Evolutionary conservation across 768 basidiomycete species (phyloP).

Genomic region (Tylopilus balloui): DNA sequence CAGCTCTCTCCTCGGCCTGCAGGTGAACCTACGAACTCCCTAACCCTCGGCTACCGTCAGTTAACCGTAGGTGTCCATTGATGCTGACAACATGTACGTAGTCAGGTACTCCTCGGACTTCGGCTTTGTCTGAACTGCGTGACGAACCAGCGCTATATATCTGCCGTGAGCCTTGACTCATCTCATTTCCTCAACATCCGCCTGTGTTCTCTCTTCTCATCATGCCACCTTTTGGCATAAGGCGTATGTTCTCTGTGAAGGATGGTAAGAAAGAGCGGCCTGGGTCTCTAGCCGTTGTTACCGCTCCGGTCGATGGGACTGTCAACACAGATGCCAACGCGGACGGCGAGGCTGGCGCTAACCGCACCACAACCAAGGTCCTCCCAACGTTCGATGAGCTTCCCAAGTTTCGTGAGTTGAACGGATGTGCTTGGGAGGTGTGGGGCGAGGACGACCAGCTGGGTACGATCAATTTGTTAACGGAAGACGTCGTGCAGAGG

Average conservation of each 20-base stretch:
- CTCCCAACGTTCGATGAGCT: constrained; percentile 48
- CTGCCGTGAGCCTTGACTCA: background rate
- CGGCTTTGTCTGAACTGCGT: background rate
- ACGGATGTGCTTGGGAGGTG: constrained; percentile 64
- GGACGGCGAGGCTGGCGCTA: background rate
- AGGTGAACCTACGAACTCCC: background rate
- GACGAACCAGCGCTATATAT: background rate
- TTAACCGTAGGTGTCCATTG: background rate
- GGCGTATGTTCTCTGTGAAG: constrained; percentile 13
- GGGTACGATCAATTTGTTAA: constrained; percentile 63
- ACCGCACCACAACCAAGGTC: constrained; percentile 25
- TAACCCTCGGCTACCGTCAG: background rate
- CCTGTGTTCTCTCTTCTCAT: background rate
- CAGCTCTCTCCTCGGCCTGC: background rate
- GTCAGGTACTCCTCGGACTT: background rate
- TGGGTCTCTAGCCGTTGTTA: background rate
- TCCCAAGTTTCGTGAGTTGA: constrained; percentile 37
- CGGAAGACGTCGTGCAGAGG: constrained; percentile 54
- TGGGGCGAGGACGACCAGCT: constrained; percentile 65
- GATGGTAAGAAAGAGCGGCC: constrained; percentile 9
- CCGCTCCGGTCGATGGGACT: background rate
- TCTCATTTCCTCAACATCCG: background rate
- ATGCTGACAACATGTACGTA: background rate
- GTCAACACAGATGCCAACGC: background rate
- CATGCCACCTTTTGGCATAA: constrained; percentile 16